These are phyloP conservation scores for Auricularia cornea DNA, from an alignment of 768 basidiomycete species.

Conservation along the genomic window DNA sequence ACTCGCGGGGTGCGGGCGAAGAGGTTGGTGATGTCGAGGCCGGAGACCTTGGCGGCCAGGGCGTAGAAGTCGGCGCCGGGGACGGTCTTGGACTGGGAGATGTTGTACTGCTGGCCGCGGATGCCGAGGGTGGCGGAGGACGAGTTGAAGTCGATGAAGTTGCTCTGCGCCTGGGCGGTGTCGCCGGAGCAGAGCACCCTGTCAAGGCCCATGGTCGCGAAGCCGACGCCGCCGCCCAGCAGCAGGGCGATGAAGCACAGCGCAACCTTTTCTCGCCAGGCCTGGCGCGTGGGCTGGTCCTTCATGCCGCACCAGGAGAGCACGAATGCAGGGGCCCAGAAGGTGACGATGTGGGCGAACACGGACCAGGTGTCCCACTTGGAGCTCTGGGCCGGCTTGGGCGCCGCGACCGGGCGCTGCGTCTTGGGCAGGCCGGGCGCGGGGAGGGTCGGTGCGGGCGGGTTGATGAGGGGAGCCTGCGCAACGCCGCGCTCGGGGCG, in stretches of 20 bases:
- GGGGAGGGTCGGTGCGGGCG: slow-evolving; percentile 41
- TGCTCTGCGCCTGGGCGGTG: slow-evolving; percentile 34
- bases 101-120: slow-evolving; percentile 69
- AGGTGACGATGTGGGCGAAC: slow-evolving; percentile 72
- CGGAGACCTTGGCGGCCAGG: slow-evolving; percentile 49
- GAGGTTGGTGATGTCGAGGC: slow-evolving; percentile 83
- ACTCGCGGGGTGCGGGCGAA: slow-evolving; percentile 58
- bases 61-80: slow-evolving; percentile 47
- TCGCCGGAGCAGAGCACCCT: slow-evolving; percentile 77
- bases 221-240: slow-evolving; percentile 75
- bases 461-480: slow-evolving; percentile 89
- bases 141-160: slow-evolving; percentile 43
- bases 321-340: slow-evolving; percentile 81
- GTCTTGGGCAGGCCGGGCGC: slow-evolving; percentile 27
- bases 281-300: slow-evolving; percentile 70
- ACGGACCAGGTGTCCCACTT: slow-evolving; percentile 65
- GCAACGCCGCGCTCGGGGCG: slow-evolving; percentile 92
- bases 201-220: slow-evolving; percentile 91
- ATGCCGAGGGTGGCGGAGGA: slow-evolving; percentile 61
- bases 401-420: slow-evolving; percentile 23
- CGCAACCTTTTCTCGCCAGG: slow-evolving; percentile 96
- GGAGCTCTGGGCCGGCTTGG: slow-evolving; percentile 1
- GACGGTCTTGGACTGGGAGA: slow-evolving; percentile 40
- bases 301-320: slow-evolving; percentile 74
- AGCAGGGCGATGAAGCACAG: slow-evolving; percentile 80